Conservation (phyloP, 73 alveolate species). For the Tetrahymena thermophila region DNA sequence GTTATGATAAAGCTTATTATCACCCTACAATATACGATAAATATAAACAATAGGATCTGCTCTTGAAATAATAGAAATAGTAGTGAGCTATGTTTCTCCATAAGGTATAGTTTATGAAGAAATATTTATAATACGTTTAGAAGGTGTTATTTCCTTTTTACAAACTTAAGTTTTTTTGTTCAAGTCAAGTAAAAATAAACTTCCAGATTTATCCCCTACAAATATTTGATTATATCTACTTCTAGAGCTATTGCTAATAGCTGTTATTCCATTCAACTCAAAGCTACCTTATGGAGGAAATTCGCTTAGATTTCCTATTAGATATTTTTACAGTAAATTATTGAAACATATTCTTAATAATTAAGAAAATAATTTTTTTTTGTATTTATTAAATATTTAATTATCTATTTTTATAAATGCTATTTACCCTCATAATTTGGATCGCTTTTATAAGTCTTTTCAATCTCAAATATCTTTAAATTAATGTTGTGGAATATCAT, state of each 20-base stretch:
- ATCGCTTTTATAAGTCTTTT: constrained; percentile 26
- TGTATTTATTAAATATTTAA: too few species aligned
- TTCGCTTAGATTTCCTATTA: neutral
- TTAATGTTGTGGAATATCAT: constrained; percentile 10
- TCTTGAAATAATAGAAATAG: neutral
- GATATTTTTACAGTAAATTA: neutral
- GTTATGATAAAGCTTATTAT: constrained; percentile 19
- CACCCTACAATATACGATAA: constrained; percentile 4
- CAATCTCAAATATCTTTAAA: constrained; percentile 32
- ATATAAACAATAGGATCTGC: constrained; percentile 25
- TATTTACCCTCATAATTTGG: constrained; percentile 44
- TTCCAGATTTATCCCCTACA: constrained; percentile 37
- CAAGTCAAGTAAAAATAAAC: constrained; percentile 17
- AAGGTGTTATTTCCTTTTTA: constrained; percentile 28
- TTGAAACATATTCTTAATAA: neutral
- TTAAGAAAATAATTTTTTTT: too few species aligned
- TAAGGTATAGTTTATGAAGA: neutral
- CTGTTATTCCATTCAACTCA: constrained; percentile 17
- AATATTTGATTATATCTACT: constrained; percentile 11
- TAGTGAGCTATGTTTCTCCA: neutral
- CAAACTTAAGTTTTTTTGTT: constrained; percentile 25
- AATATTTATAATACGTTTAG: neutral
- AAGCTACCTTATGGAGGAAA: constrained; percentile 44
- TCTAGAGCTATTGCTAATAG: neutral
- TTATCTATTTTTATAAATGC: too few species aligned